Conservation (phyloP, 345 rosid species). For the Salix koriyanagi region DNA sequence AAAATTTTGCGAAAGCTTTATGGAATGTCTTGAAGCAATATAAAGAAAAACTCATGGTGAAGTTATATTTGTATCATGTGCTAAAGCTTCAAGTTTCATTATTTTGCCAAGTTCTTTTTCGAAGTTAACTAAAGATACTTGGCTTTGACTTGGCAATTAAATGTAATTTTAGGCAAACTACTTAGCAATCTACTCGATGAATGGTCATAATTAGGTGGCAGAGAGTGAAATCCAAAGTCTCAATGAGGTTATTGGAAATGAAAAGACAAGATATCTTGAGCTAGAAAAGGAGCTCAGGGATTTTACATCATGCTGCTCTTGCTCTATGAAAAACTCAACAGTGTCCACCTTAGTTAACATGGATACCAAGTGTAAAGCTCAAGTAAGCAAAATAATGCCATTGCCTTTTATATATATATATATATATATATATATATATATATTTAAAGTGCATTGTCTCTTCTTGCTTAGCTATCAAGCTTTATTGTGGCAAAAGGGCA, state of each 20-base stretch:
- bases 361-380: constrained; percentile 20
- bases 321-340: constrained; percentile 23
- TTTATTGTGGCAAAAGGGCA: neutral
- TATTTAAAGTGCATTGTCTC: neutral
- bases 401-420: neutral
- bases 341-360: constrained; percentile 22
- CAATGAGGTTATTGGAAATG: constrained; percentile 42
- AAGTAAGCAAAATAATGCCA: neutral
- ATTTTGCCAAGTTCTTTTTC: neutral
- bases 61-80: neutral
- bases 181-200: neutral
- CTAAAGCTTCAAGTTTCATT: neutral
- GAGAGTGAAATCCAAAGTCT: constrained; percentile 54
- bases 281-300: constrained; percentile 50
- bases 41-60: constrained; percentile 67
- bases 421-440: too few relatives aligned
- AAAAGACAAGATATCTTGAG: constrained; percentile 42
- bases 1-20: constrained; percentile 63
- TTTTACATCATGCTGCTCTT: constrained; percentile 45
- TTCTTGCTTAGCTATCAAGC: neutral
- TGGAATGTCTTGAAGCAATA: constrained; percentile 79
- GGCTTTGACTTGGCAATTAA: neutral
- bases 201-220: constrained; percentile 46
- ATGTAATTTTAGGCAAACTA: constrained; percentile 5
- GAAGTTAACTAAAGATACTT: neutral